phyloP scores from a whole-genome alignment of 2,329 filamentous ascomycete species.

The Ophiocordyceps sinensis region DNA sequence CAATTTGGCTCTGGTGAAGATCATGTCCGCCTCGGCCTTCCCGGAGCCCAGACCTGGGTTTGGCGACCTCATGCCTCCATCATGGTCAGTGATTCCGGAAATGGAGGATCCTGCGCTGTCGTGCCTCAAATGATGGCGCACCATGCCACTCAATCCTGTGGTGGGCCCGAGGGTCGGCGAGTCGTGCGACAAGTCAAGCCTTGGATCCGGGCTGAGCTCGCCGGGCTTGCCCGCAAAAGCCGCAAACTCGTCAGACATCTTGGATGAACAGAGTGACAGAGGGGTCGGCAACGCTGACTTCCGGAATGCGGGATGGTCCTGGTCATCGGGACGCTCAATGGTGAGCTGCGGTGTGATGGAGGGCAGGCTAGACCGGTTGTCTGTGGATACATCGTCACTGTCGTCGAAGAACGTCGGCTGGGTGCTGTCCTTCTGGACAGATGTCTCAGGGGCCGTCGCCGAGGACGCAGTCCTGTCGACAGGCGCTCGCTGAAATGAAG shows the following conservation, averaged over 20 bases:
- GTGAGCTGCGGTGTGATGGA: constrained; percentile 19
- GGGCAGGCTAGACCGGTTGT: constrained; percentile 3
- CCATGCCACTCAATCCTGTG: constrained; percentile 60
- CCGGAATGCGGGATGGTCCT: constrained; percentile 40
- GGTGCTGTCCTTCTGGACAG: constrained; percentile 17
- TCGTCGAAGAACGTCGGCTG: constrained; percentile 29
- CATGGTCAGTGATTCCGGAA: constrained; percentile 36
- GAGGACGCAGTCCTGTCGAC: constrained; percentile 17
- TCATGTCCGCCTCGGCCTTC: background rate
- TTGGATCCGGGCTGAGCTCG: constrained; percentile 2
- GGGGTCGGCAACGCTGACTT: constrained; percentile 29
- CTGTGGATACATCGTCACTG: constrained; percentile 21
- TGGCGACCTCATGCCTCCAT: constrained; percentile 1
- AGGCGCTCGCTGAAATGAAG: constrained; percentile 24
- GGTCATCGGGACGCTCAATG: constrained; percentile 34
- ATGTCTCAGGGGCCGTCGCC: constrained; percentile 11
- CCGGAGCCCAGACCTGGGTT: background rate
- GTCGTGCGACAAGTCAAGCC: constrained; percentile 30
- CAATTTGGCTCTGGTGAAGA: background rate
- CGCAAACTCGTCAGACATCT: constrained; percentile 12
- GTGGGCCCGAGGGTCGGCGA: constrained; percentile 68
- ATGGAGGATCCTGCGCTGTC: constrained; percentile 73
- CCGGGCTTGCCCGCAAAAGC: constrained; percentile 9
- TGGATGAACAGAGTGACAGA: constrained; percentile 17
- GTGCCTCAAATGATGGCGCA: constrained; percentile 70